Evolutionary conservation across 2,329 filamentous ascomycete species (phyloP).

Genomic region (Penicillium sumatraense): DNA sequence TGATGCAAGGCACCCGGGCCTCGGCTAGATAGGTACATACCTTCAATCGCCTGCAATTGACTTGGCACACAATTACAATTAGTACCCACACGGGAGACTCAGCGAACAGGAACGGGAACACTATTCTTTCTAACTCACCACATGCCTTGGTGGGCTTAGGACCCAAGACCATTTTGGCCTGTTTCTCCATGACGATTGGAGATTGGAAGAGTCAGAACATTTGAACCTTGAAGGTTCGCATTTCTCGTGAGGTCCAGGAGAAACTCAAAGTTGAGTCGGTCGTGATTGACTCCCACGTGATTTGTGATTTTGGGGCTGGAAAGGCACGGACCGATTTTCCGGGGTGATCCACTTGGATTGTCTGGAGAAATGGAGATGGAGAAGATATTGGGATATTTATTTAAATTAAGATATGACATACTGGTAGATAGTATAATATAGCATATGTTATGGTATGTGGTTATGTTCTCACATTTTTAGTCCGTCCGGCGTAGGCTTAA

Average conservation of each 20-base stretch:
- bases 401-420: too few species aligned
- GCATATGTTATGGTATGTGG: neutral
- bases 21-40: constrained; percentile 20
- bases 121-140: too few species aligned
- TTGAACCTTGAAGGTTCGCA: constrained; percentile 2
- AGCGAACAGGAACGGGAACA: too few species aligned
- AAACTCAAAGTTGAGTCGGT: neutral
- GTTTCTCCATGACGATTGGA: constrained; percentile 24
- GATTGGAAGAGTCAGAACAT: too few species aligned
- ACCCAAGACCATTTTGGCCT: constrained; percentile 21
- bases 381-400: too few species aligned
- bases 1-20: constrained; percentile 25
- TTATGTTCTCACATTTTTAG: constrained; percentile 61
- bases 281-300: constrained; percentile 20
- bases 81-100: constrained; percentile 4
- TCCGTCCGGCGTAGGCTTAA: constrained; percentile 58
- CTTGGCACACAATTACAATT: constrained; percentile 19
- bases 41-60: constrained; percentile 38
- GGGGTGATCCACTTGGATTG: neutral
- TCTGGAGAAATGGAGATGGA: neutral
- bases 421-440: neutral
- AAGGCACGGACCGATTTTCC: constrained; percentile 1
- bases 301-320: constrained; percentile 9
- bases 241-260: neutral
- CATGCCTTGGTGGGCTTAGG: constrained; percentile 39